Evolutionary conservation across 106 monocot species (phyloP).

Genomic region (Agapanthus africanus): DNA sequence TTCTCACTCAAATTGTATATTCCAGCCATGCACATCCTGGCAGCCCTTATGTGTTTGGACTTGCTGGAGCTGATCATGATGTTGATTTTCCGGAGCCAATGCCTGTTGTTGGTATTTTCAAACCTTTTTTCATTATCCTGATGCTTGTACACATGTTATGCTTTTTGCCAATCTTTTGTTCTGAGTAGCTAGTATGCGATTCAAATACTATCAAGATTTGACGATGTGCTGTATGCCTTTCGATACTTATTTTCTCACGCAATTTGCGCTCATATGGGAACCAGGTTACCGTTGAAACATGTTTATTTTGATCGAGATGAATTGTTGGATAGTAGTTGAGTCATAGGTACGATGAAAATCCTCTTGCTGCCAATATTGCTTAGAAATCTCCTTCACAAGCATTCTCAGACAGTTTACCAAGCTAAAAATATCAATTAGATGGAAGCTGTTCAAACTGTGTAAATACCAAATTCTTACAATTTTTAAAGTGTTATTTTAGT

Average conservation of each 20-base stretch:
- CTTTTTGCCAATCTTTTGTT: not conserved
- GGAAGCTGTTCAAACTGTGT: not conserved
- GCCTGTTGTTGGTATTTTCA: slow-evolving; percentile 82
- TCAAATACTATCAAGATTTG: too few relatives aligned
- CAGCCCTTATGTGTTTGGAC: slow-evolving; percentile 97
- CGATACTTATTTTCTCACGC: not conserved
- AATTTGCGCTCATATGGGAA: not conserved
- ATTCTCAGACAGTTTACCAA: not conserved
- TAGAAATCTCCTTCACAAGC: not conserved
- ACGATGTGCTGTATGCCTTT: not conserved
- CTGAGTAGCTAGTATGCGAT: not conserved
- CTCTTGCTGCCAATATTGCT: not conserved
- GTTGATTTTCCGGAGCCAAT: slow-evolving; percentile 99
- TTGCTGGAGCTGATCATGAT: slow-evolving; percentile 88
- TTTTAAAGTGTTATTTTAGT: too few relatives aligned
- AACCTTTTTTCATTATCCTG: not conserved
- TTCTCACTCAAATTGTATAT: slow-evolving; percentile 6
- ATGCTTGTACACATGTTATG: too few relatives aligned
- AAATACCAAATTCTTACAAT: not conserved
- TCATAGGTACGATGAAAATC: not conserved
- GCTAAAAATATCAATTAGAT: not conserved
- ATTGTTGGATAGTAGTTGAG: not conserved
- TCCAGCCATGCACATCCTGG: slow-evolving; percentile 97
- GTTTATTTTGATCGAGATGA: not conserved
- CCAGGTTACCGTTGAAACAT: not conserved